Evolutionary conservation across 2,329 filamentous ascomycete genomes (phyloP), one percentile per base, ranked within the genome.

Genomic region (Colletotrichum spaethianum): DNA sequence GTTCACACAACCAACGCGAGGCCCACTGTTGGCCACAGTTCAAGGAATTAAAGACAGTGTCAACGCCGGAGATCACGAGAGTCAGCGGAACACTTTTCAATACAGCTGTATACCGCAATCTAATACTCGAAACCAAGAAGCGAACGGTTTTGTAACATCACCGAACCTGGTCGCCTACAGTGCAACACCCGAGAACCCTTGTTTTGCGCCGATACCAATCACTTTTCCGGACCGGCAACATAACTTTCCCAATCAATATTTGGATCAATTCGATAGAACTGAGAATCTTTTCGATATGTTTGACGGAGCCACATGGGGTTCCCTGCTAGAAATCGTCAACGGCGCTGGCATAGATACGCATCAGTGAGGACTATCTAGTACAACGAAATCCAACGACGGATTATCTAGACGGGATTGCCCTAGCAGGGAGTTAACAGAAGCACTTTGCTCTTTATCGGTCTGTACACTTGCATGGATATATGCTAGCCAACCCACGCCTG

Each of bases 301-400:
- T 38, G 72, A 73, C 28, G 70, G 64, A 36, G 72, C 64, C 4
- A 73, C 65, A 6, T 73, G 65, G 65, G 70, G 70, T 12, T 74
- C 62, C 2, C 50, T 73, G 2, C 28, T 73, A 0, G 66, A 70
- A 12, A 48, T 74, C 7, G 52, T 73, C 23, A 64, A 74, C 31
- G 50, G 63, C 42, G 52, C 65, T 12, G 42, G 60, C 2, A 28
- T 7, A n/a, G 42, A 20, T 8, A 31, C 16, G 18, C 1, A 46
- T 12, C 26, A 33, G 7, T n/a, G 2, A 60, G 20, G 26, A 52
- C 3, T 18, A 14, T 28, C 38, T 28, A 26, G n/a, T 8, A 18
- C 53, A 23, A 53, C 26, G 8, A 7, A 53, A 7, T n/a, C 11
- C 26, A 11, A 56, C 31, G 31, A 20, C 1, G 31, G 12, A n/a